A percentile compares a stretch with the other conserved stretches of the same genome.
Conservation (phyloP, 2,329 filamentous ascomycete genomes). For the Nemania serpens region DNA sequence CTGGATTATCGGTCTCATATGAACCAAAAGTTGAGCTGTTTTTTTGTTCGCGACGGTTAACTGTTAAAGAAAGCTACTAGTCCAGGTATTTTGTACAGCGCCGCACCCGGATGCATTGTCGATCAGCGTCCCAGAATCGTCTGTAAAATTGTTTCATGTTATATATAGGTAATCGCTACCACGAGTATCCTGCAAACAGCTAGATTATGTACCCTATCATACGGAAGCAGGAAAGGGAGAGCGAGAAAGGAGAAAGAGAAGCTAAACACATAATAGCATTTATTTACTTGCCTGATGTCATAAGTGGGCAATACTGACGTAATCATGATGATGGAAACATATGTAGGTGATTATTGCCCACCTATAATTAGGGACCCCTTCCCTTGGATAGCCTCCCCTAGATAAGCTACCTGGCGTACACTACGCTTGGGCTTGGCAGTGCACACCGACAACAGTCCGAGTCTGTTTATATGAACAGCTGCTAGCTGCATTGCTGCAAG, state of each 20-base stretch:
- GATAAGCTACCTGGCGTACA: too few relatives aligned
- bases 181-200: conserved; percentile 1
- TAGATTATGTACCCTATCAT: neutral
- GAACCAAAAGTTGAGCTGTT: neutral
- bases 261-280: neutral
- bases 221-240: neutral
- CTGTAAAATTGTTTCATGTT: conserved; percentile 18
- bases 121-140: conserved; percentile 18
- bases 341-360: too few relatives aligned
- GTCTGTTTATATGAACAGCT: too few relatives aligned
- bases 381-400: too few relatives aligned
- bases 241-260: neutral
- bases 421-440: too few relatives aligned
- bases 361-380: too few relatives aligned
- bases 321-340: neutral
- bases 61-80: neutral
- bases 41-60: neutral
- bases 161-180: neutral
- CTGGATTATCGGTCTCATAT: neutral
- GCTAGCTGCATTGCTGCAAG: too few relatives aligned
- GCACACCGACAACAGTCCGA: too few relatives aligned
- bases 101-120: conserved; percentile 10
- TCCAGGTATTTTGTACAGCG: neutral
- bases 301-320: neutral
- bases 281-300: neutral